phyloP scores from a whole-genome alignment of 495 filamentous ascomycete genomes.

The Xylaria intraflava region DNA sequence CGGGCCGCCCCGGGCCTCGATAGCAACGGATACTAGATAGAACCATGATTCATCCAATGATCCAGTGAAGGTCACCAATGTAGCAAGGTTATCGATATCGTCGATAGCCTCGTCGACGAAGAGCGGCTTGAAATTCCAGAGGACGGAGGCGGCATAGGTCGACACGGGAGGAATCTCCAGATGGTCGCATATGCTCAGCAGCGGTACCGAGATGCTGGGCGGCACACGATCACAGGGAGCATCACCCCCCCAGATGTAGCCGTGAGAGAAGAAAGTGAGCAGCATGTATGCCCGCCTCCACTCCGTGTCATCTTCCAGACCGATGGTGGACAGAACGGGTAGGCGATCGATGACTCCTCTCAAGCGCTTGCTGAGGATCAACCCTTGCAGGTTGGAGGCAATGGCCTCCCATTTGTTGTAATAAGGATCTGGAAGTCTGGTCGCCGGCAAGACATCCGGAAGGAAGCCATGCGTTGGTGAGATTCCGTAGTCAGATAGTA shows the following conservation, averaged over 20 bases:
- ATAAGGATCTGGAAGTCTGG: constrained; percentile 74
- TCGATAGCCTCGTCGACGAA: constrained; percentile 75
- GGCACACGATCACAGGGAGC: constrained; percentile 77
- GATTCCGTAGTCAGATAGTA: constrained; percentile 77
- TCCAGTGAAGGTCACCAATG: constrained; percentile 87
- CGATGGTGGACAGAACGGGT: constrained; percentile 71
- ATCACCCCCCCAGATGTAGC: constrained; percentile 92
- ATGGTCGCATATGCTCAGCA: constrained; percentile 67
- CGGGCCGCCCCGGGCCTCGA: constrained; percentile 88
- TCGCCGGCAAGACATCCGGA: constrained; percentile 71
- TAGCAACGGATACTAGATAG: constrained; percentile 88
- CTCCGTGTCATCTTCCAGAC: constrained; percentile 74
- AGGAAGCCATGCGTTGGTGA: constrained; percentile 85
- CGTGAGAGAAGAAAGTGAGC: constrained; percentile 81
- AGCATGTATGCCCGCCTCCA: constrained; percentile 88
- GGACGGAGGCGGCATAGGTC: constrained; percentile 81
- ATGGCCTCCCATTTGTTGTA: constrained; percentile 91
- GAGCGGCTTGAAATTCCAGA: constrained; percentile 95
- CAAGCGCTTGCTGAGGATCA: constrained; percentile 77
- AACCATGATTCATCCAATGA: constrained; percentile 98
- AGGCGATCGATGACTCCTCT: constrained; percentile 68
- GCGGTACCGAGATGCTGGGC: constrained; percentile 73
- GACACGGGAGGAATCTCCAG: constrained; percentile 90
- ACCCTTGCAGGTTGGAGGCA: constrained; percentile 72
- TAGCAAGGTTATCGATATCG: constrained; percentile 75